Base-by-base conservation (phyloP, 208 protist species). In the Sergeia podlipaevii region DNA sequence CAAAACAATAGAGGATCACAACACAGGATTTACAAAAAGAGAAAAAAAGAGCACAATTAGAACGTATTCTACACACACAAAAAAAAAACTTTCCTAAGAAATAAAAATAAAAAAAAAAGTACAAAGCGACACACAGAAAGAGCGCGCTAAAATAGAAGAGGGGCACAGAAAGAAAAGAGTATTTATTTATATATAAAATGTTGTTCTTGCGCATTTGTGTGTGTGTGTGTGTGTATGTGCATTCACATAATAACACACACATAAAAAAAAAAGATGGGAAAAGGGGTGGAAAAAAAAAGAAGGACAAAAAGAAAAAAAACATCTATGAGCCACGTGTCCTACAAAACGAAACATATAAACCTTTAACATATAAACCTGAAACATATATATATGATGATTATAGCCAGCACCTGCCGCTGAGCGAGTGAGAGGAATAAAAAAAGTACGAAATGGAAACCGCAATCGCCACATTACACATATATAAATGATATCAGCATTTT, bases 241-340 rank as follows among this genome's bases (percentile, higher is more conserved):
- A 45, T 7, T 26, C 7, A 18, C 7, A 6, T 26, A 17, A 18
- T 21, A 56, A 33, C n/a, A 38, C 7, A 57, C 29, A 47, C 20
- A 65, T 55, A 36, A 33, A 53, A 50, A 60, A 49, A 26, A 15
- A 60, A 2, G 42, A 7, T 39, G 26, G 21, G 13, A 51, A n/a
- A 15, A 51, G 36, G 17, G 26, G 24, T 18, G 42, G 49, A 17
- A 65, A 58, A 49, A 39, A 48, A 50, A 36, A 5, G 5, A 6
- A 46, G 5, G 10, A 46, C 23, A 46, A 46, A 46, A n/a, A 46
- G 28, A 47, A 50, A 64, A 46, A 64, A 44, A 53, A 33, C 4
- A 21, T 41, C 27, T 6, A 61, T 44, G 17, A 27, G 23, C 11
- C 26, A 27, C 5, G 7, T 10, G 44, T 50, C 18, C 20, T 17